Base-by-base conservation (phyloP, 768 basidiomycete genomes). In the Tylopilus vinaceipallidus region DNA sequence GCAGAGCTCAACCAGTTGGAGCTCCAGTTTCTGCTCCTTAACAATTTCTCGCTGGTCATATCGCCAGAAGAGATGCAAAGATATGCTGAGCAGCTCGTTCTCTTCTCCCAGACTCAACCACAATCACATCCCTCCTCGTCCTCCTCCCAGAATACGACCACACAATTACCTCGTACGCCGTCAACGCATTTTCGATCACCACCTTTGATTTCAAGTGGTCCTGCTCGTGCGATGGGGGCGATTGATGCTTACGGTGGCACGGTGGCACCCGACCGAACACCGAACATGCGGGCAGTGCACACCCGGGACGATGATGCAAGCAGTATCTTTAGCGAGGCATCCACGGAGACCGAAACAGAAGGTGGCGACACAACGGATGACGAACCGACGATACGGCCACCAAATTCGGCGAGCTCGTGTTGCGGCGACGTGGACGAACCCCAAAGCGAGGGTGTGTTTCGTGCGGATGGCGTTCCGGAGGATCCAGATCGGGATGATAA, bases 1-100 rank as follows among this genome's bases (percentile, higher is more conserved):
- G 75, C 85, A 30, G 92, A 95, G 65, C 82, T 99, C 42, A 98
- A 99, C 68, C 91, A 95, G 62, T 84, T 99, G 44, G 97, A 99
- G 63, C 84, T 99, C 2, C 97, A 98, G 57, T 99, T 99, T 66
- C 77, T 98, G 6, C 85, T 98, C 6, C 79, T 98, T 8, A 99
- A 98, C 69, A 91, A 98, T 72, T 99, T 99, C 63, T 75, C 83
- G 14, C 79, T 99, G 45, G 87, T 88, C 59, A 91, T 99, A 60
- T 83, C 88, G 2, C 75, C 80, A 9, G 83, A 88, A 16, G 95
- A 98, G 70, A 93, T 98, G 88, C 92, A 97, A 68, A 80, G 83
- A 45, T 99, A 98, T 67, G 93, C 93, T 2, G 90, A 94, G 60
- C 87, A 94, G 56, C 81, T 99, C 45, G 76, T 95, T 45, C 68